These are phyloP conservation scores for Quercus bicolor DNA, from an alignment of 306 rosid genomes.

Conservation along the genomic window DNA sequence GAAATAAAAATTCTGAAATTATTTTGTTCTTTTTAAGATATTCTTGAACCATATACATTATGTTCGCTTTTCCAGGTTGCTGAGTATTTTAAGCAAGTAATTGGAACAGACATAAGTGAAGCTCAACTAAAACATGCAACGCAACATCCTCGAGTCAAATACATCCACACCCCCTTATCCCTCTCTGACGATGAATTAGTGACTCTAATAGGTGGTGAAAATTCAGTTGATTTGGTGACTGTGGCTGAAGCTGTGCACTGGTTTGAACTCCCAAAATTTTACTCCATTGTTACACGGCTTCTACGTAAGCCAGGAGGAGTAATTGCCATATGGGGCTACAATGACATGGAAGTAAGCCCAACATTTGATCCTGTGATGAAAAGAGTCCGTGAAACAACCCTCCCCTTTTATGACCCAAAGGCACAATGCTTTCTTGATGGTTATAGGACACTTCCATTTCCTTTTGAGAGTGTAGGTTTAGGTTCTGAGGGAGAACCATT, in stretches of 20 bases:
- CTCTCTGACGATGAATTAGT: conserved; percentile 25
- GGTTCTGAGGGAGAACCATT: conserved; percentile 33
- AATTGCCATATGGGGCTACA: conserved; percentile 36
- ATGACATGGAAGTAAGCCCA: background rate
- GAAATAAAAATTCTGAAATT: too few relatives aligned
- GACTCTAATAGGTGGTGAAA: conserved; percentile 22
- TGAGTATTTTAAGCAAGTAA: conserved; percentile 30
- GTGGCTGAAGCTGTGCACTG: conserved; percentile 37
- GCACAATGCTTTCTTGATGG: conserved; percentile 2
- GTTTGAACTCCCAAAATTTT: conserved; percentile 36
- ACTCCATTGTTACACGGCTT: conserved; percentile 21
- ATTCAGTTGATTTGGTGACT: conserved; percentile 24
- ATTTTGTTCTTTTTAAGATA: background rate
- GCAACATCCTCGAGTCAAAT: conserved; percentile 28
- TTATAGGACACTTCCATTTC: conserved; percentile 35
- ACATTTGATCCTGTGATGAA: conserved; percentile 9
- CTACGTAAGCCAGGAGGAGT: conserved; percentile 34
- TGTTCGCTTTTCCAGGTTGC: conserved; percentile 6
- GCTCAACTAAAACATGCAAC: conserved; percentile 25
- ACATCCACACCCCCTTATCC: conserved; percentile 30
- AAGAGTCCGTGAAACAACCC: background rate
- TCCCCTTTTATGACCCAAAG: conserved; percentile 12
- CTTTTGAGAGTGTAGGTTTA: conserved; percentile 33
- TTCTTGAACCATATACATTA: background rate
- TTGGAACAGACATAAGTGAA: conserved; percentile 32